Evolutionary conservation across 2,329 filamentous ascomycete species (phyloP).

Genomic region (Fusarium sp.): DNA sequence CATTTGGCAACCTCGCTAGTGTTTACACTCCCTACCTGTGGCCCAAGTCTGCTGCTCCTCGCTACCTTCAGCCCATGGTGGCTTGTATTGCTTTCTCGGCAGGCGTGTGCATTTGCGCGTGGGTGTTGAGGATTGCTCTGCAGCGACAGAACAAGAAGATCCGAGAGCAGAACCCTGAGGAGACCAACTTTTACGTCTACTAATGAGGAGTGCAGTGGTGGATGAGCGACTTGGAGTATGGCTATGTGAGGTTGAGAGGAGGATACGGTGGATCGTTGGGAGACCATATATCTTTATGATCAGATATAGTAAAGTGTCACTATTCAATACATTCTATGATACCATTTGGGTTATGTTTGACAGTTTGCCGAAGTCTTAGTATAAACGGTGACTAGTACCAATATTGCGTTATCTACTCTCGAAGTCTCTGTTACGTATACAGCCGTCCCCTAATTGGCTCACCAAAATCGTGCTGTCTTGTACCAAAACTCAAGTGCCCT

Average conservation of each 20-base stretch:
- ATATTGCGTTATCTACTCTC: background rate
- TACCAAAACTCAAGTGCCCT: background rate
- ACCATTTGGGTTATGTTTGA: background rate
- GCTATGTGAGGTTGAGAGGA: background rate
- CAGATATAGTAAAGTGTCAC: background rate
- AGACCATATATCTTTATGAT: background rate
- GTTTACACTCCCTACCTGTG: constrained; percentile 40
- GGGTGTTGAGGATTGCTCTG: constrained; percentile 51
- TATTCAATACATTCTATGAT: background rate
- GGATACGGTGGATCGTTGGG: background rate
- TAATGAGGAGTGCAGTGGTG: constrained; percentile 4
- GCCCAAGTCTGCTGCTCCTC: constrained; percentile 25
- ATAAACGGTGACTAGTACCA: background rate
- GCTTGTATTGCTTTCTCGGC: constrained; percentile 43
- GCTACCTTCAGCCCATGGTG: constrained; percentile 30
- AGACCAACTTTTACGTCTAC: constrained; percentile 47
- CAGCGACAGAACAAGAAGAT: constrained; percentile 52
- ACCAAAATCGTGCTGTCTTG: background rate
- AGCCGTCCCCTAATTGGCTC: background rate
- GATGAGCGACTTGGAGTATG: background rate
- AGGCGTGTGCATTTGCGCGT: constrained; percentile 52
- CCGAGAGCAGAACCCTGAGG: constrained; percentile 32
- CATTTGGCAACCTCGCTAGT: constrained; percentile 30
- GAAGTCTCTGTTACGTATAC: background rate
- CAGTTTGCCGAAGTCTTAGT: background rate